Evolutionary conservation across 345 rosid species (phyloP).

Genomic region (Heritiera littoralis): DNA sequence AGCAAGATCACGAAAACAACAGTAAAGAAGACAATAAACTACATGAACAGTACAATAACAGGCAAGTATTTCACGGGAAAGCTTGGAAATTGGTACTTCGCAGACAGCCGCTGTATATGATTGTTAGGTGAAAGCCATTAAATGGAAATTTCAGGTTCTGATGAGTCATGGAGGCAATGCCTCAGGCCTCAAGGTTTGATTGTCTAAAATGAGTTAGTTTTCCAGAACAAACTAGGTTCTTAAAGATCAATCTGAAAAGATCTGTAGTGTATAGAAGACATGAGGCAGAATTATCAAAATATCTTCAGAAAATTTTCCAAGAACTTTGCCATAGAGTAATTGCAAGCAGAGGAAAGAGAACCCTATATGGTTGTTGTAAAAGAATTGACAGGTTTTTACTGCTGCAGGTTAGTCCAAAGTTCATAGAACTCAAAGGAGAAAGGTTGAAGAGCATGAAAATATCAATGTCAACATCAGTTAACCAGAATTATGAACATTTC

Average conservation of each 20-base stretch:
- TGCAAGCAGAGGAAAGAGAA: background rate
- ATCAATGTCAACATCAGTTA: background rate
- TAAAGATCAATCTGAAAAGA: too few species aligned
- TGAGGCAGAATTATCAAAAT: too few species aligned
- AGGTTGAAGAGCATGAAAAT: too few species aligned
- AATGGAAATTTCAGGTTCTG: background rate
- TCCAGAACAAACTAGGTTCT: too few species aligned
- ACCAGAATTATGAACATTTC: background rate
- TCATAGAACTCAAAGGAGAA: background rate
- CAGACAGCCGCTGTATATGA: background rate
- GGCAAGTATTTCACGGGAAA: constrained; percentile 1
- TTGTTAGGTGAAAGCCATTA: background rate
- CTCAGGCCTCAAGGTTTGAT: background rate
- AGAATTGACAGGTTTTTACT: background rate
- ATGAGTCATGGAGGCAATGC: background rate
- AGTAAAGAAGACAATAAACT: background rate
- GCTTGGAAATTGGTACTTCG: background rate
- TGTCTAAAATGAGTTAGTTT: too few species aligned
- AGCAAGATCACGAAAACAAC: background rate
- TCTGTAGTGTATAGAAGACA: too few species aligned
- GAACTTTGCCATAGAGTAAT: too few species aligned
- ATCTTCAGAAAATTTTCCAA: too few species aligned
- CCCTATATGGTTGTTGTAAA: background rate
- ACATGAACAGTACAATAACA: background rate
- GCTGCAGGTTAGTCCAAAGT: background rate